These are phyloP conservation scores for Candida neerlandica DNA, from an alignment of 1,139 yeast genomes.

Conservation along the genomic window DNA sequence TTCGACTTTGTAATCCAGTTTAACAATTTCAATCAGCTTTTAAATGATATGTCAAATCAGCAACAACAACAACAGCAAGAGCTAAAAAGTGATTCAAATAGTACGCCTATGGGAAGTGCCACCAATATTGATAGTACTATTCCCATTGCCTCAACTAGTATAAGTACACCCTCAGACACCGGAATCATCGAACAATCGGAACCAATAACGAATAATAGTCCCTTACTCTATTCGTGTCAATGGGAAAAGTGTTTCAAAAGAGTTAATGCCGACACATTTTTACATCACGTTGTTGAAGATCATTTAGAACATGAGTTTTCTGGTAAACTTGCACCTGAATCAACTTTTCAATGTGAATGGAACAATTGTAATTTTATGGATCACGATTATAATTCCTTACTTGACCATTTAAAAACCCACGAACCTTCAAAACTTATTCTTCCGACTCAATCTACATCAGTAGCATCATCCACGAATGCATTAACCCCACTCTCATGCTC, in stretches of 20 bases:
- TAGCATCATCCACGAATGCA: constrained; percentile 8
- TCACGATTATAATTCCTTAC: constrained; percentile 50
- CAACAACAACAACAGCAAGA: not conserved
- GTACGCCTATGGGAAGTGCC: not conserved
- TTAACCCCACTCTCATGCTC: constrained; percentile 21
- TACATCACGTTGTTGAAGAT: constrained; percentile 57
- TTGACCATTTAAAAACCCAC: constrained; percentile 61
- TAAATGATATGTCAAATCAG: constrained; percentile 11
- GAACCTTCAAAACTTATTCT: constrained; percentile 32
- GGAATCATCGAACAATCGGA: not conserved
- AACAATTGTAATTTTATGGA: constrained; percentile 61
- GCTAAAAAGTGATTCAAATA: not conserved
- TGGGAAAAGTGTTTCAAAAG: constrained; percentile 58
- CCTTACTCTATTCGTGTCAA: constrained; percentile 37
- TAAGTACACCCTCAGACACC: not conserved
- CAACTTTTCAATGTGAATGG: constrained; percentile 67
- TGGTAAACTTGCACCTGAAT: not conserved
- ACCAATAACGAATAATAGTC: not conserved
- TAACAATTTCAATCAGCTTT: constrained; percentile 34
- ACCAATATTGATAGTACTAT: not conserved
- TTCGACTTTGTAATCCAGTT: constrained; percentile 48
- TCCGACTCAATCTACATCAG: constrained; percentile 2
- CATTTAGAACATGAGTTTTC: constrained; percentile 48
- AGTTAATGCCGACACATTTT: constrained; percentile 47
- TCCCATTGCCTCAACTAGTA: not conserved